Conservation (phyloP, 2,329 filamentous ascomycete genomes). For the Rhynchosporium secalis region DNA sequence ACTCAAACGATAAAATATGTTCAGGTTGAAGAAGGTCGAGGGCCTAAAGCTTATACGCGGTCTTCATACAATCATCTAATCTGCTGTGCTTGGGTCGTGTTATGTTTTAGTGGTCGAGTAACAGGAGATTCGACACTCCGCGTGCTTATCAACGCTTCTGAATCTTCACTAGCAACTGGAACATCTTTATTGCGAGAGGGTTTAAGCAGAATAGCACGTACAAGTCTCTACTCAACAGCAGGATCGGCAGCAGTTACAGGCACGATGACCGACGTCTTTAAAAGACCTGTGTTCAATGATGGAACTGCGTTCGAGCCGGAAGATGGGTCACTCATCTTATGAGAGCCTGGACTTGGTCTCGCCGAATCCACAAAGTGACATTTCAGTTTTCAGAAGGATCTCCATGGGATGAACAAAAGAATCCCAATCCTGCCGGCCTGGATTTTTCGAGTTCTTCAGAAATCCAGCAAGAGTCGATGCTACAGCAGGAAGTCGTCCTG, state of each 20-base stretch:
- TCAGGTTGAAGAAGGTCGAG: conserved; percentile 64
- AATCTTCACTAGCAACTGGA: conserved; percentile 52
- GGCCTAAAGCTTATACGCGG: conserved; percentile 51
- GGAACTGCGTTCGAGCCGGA: conserved; percentile 52
- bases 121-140: conserved; percentile 60
- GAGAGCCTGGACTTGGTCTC: conserved; percentile 48
- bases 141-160: conserved; percentile 57
- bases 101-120: conserved; percentile 49
- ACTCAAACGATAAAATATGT: conserved; percentile 61
- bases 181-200: conserved; percentile 60
- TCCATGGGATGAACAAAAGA: conserved; percentile 55
- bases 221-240: conserved; percentile 51
- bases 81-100: conserved; percentile 30
- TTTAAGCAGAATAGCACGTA: conserved; percentile 61
- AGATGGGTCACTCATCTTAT: conserved; percentile 51
- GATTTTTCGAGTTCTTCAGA: conserved; percentile 48
- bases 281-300: conserved; percentile 72
- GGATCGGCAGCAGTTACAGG: conserved; percentile 59
- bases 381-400: conserved; percentile 66
- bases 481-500: conserved; percentile 42
- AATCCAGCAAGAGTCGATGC: conserved; percentile 39
- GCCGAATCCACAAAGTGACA: conserved; percentile 56
- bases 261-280: conserved; percentile 69
- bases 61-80: conserved; percentile 46
- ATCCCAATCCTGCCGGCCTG: conserved; percentile 58